Evolutionary conservation across 192 early-diverging fungal genomes (phyloP).

Genomic region (Coemansia umbellata): DNA sequence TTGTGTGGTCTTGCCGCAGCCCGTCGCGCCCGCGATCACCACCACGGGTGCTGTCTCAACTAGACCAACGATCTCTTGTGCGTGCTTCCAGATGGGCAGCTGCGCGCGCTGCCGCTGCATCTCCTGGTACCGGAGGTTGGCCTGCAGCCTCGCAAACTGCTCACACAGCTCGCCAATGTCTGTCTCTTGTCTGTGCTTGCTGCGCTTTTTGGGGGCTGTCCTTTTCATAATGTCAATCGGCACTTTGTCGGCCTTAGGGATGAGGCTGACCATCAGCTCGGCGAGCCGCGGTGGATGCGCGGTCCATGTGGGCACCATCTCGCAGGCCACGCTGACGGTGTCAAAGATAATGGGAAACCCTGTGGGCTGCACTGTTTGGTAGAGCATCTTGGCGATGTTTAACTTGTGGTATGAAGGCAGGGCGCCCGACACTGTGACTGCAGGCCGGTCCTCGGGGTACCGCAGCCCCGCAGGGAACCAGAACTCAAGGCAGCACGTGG

Average conservation of each 20-base stretch:
- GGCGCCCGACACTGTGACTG: slow-evolving; percentile 60
- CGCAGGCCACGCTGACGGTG: slow-evolving; percentile 56
- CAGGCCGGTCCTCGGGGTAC: slow-evolving; percentile 67
- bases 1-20: slow-evolving; percentile 63
- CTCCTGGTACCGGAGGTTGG: neutral
- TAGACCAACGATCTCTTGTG: slow-evolving; percentile 2
- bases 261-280: slow-evolving; percentile 38
- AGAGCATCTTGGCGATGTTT: slow-evolving; percentile 52
- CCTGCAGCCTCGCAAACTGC: slow-evolving; percentile 13
- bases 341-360: slow-evolving; percentile 56
- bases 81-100: slow-evolving; percentile 17
- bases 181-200: neutral
- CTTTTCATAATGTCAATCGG: no score
- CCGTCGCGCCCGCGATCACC: slow-evolving; percentile 45
- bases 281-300: slow-evolving; percentile 24
- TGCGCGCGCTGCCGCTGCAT: slow-evolving; percentile 22
- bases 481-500: slow-evolving; percentile 53
- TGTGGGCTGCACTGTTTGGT: slow-evolving; percentile 7
- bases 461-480: slow-evolving; percentile 54
- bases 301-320: slow-evolving; percentile 36
- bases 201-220: neutral
- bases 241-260: no score
- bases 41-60: slow-evolving; percentile 8
- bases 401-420: slow-evolving; percentile 71
- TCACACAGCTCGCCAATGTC: slow-evolving; percentile 6